phyloP scores from a whole-genome alignment of 768 basidiomycete genomes.

The Suillus cothurnatus region DNA sequence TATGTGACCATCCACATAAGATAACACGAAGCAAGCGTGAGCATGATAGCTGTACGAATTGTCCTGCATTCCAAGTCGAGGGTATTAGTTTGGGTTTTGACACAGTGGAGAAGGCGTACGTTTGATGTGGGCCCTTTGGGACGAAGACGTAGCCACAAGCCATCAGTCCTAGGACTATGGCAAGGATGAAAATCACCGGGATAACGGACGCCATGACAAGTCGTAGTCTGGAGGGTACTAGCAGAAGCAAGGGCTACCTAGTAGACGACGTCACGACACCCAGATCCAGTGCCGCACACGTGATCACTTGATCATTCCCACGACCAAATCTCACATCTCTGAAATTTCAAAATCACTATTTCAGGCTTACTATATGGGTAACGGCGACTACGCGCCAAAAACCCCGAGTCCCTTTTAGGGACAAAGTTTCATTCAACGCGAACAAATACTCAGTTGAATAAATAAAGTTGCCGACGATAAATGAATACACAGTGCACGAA shows the following conservation, averaged over 20 bases:
- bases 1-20: conserved; percentile 99
- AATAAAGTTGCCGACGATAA: too few species aligned
- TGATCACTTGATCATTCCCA: too few species aligned
- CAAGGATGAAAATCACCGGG: conserved; percentile 68
- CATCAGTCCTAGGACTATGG: conserved; percentile 67
- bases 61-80: conserved; percentile 50
- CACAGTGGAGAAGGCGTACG: conserved; percentile 51
- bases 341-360: too few species aligned
- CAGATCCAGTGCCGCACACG: too few species aligned
- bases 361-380: too few species aligned
- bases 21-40: conserved; percentile 83
- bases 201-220: conserved; percentile 65
- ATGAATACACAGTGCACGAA: too few species aligned
- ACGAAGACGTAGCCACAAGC: conserved; percentile 63
- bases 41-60: conserved; percentile 76
- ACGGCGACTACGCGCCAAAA: too few species aligned
- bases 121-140: conserved; percentile 89
- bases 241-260: not conserved
- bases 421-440: too few species aligned
- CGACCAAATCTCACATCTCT: too few species aligned
- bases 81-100: not conserved
- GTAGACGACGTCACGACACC: too few species aligned
- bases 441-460: too few species aligned
- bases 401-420: too few species aligned
- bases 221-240: not conserved